Evolutionary conservation across 1,284 basidiomycete genomes (phyloP), one percentile per base, ranked within the genome.

Genomic region (Bjerkandera adusta): DNA sequence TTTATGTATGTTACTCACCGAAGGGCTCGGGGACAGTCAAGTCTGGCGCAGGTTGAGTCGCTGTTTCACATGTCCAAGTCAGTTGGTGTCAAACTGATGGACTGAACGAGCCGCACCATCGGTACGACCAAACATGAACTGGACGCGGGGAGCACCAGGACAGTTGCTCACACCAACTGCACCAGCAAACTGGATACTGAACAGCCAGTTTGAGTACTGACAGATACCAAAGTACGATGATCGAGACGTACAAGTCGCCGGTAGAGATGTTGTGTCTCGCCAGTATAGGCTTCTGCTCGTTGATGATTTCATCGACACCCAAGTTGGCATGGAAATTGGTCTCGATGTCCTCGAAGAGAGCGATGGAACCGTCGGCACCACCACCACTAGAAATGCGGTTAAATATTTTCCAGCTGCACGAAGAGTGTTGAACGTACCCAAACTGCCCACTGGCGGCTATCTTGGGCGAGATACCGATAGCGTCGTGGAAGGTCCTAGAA

Each of bases 291-390:
- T 27, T 47, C 45, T 59, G 54, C 3, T 38, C 45, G 37, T 60
- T 56, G 40, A 63, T 52, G 43, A 54, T 60, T 15, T 62, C 61
- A 49, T 58, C 61, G 29, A 65, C 58, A 8, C 64, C 62, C 37
- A 46, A 44, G 53, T 51, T 51, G 16, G 49, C 49, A 8, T 21
- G 27, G 36, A 47, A 51, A 13, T 27, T 26, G 3, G 50, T 38
- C 47, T 52, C 50, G 26, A 52, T 36, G 39, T 25, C 39, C 7
- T 44, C 44, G 45, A 52, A 52, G 36, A 50, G 15, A 12, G 47
- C 30, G 34, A 52, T 50, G 11, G 51, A 52, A n/a, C 51, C 51
- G 41, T 52, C 51, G n/a, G 51, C 51, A 7, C 51, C 51, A 16
- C 48, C 48, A 29, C 51, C 51, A n/a, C 25, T 49, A 25, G 21